Percentiles rank a stretch among this genome's conserved stretches.
Evolutionary conservation across 805 yeast species (phyloP).

Genomic region (Lipomyces yamanashiensis): DNA sequence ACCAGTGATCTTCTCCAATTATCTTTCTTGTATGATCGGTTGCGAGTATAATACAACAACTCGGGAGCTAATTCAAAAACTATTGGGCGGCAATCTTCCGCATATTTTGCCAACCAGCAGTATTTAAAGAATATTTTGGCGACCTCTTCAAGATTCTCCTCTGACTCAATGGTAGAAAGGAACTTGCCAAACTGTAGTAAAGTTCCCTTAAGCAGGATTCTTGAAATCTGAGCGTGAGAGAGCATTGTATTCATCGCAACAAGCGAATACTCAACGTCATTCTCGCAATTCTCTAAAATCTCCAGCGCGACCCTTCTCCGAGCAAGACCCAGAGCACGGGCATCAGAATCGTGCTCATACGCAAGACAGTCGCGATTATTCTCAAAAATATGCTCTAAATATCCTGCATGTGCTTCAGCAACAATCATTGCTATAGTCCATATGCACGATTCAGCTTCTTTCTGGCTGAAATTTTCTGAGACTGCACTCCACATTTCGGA

Average conservation of each 20-base stretch:
- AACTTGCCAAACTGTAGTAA: neutral
- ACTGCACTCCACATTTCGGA: neutral
- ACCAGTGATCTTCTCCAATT: slow-evolving; percentile 12
- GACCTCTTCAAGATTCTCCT: neutral
- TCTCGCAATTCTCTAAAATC: neutral
- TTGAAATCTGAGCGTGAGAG: neutral
- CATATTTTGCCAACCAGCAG: neutral
- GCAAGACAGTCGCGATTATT: neutral
- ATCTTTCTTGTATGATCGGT: neutral
- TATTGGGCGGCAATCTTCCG: neutral
- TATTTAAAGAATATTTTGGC: neutral
- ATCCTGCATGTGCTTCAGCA: neutral
- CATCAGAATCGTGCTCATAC: neutral
- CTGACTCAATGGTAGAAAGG: neutral
- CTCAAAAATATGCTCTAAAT: neutral
- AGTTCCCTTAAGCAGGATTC: neutral
- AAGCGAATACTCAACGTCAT: neutral
- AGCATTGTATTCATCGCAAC: neutral
- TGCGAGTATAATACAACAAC: neutral
- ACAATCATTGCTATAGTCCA: neutral
- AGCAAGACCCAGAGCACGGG: neutral
- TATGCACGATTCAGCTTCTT: neutral
- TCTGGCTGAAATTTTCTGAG: neutral
- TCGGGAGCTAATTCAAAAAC: neutral
- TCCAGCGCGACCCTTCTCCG: neutral